A percentile compares a stretch with the other conserved stretches of the same genome.
Evolutionary conservation across 1,139 yeast genomes (phyloP).

Genomic region (Candida mesenterica): DNA sequence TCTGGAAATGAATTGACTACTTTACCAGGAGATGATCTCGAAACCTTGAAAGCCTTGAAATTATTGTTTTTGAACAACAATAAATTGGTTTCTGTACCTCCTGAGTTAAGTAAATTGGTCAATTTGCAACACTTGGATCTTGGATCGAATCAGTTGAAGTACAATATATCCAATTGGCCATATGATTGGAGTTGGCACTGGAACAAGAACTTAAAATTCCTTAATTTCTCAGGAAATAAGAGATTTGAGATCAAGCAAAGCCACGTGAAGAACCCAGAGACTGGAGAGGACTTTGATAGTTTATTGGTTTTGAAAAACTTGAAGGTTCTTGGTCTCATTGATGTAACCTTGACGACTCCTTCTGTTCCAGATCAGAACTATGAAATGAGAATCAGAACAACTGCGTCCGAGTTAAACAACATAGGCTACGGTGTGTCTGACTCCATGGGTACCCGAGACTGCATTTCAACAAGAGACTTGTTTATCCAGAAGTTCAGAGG

Average conservation of each 20-base stretch:
- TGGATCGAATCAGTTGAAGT: slow-evolving; percentile 86
- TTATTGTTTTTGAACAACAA: slow-evolving; percentile 77
- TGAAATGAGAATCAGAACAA: slow-evolving; percentile 84
- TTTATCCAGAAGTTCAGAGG: slow-evolving; percentile 89
- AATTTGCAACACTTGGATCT: slow-evolving; percentile 77
- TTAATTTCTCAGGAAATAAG: slow-evolving; percentile 90
- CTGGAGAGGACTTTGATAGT: slow-evolving; percentile 64
- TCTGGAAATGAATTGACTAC: slow-evolving; percentile 82
- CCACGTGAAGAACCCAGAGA: slow-evolving; percentile 47
- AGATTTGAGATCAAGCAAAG: slow-evolving; percentile 81
- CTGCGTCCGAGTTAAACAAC: slow-evolving; percentile 78
- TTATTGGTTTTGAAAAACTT: slow-evolving; percentile 71
- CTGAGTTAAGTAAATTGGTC: slow-evolving; percentile 73
- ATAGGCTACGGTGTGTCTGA: slow-evolving; percentile 93
- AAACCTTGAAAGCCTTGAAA: slow-evolving; percentile 54
- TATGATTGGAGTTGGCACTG: slow-evolving; percentile 98
- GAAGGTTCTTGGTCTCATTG: slow-evolving; percentile 83
- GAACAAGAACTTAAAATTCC: slow-evolving; percentile 70
- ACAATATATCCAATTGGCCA: slow-evolving; percentile 90
- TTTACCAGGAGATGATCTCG: slow-evolving; percentile 84
- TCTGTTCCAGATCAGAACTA: slow-evolving; percentile 86
- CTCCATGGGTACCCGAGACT: slow-evolving; percentile 66
- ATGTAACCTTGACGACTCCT: slow-evolving; percentile 84
- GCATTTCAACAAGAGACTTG: slow-evolving; percentile 75
- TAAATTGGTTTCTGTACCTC: slow-evolving; percentile 82